These are phyloP conservation scores for Anthracocystis walkeri DNA, from an alignment of 1,284 basidiomycete genomes.

Conservation along the genomic window DNA sequence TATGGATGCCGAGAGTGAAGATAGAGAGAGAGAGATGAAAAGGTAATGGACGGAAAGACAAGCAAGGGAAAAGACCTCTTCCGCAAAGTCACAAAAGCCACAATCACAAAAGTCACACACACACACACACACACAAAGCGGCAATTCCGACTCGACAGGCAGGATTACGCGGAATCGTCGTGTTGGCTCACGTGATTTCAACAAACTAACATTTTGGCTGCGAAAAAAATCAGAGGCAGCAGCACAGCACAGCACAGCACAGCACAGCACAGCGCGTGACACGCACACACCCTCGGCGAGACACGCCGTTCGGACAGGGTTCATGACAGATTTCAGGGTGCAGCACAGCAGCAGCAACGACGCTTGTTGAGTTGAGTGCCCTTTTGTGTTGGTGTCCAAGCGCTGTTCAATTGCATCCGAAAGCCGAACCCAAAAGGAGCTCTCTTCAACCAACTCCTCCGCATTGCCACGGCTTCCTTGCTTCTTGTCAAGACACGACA, in stretches of 20 bases:
- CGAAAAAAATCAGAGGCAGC: background rate
- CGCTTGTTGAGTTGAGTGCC: too few relatives aligned
- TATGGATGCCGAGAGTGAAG: background rate
- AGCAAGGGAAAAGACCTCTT: background rate
- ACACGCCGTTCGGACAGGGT: background rate
- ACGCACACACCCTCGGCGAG: too few relatives aligned
- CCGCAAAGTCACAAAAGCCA: slow-evolving; percentile 3
- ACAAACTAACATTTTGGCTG: slow-evolving; percentile 14
- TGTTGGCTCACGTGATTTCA: slow-evolving; percentile 43
- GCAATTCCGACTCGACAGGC: slow-evolving; percentile 1
- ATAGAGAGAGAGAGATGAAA: slow-evolving; percentile 1
- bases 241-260: too few relatives aligned
- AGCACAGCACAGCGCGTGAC: too few relatives aligned
- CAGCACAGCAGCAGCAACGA: background rate
- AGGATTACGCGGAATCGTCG: slow-evolving; percentile 29
- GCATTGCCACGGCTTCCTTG: background rate
- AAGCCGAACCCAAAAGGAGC: background rate
- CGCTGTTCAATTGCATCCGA: background rate
- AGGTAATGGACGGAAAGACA: background rate
- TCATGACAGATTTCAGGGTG: slow-evolving; percentile 1
- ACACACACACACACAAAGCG: background rate
- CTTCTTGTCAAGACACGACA: background rate
- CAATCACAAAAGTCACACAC: slow-evolving; percentile 2
- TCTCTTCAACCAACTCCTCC: background rate
- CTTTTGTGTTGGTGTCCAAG: background rate